These are phyloP conservation scores for Aspergillus steynii DNA, from an alignment of 495 filamentous ascomycete species.

Conservation along the genomic window DNA sequence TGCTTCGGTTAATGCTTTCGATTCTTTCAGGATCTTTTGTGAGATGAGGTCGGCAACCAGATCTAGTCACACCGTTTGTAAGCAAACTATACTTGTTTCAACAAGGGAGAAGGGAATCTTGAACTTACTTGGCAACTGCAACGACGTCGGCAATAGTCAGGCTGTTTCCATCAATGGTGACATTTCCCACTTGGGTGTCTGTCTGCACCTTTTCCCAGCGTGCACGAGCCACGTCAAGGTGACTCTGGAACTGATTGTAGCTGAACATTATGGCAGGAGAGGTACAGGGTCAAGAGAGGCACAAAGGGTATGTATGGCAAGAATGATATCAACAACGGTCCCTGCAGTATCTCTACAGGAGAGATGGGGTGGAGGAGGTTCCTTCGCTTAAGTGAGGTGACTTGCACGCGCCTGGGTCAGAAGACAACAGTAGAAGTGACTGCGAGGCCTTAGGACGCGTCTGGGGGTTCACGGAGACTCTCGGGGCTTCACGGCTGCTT, in stretches of 20 bases:
- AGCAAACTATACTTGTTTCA: not conserved
- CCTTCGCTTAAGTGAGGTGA: not conserved
- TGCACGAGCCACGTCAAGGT: not conserved
- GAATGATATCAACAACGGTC: not conserved
- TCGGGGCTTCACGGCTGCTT: not conserved
- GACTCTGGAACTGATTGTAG: not conserved
- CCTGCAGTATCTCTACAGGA: not conserved
- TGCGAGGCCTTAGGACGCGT: not conserved
- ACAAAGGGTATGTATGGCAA: not conserved
- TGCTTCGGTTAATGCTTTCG: conserved; percentile 14
- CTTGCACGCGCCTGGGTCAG: not conserved
- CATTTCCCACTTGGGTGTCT: not conserved
- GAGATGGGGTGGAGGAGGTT: not conserved
- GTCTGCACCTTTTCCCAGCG: not conserved
- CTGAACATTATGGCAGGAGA: not conserved
- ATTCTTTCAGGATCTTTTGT: conserved; percentile 13
- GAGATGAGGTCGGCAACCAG: not conserved
- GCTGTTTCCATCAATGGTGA: conserved; percentile 12
- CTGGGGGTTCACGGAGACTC: too few species aligned
- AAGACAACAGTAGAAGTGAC: not conserved
- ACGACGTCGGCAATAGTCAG: conserved; percentile 22
- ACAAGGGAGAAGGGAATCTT: not conserved
- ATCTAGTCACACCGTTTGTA: not conserved
- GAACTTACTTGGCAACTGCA: conserved; percentile 17
- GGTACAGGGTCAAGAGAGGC: not conserved